These are phyloP conservation scores for Physaria fendleri DNA, from an alignment of 345 rosid genomes.

Conservation along the genomic window DNA sequence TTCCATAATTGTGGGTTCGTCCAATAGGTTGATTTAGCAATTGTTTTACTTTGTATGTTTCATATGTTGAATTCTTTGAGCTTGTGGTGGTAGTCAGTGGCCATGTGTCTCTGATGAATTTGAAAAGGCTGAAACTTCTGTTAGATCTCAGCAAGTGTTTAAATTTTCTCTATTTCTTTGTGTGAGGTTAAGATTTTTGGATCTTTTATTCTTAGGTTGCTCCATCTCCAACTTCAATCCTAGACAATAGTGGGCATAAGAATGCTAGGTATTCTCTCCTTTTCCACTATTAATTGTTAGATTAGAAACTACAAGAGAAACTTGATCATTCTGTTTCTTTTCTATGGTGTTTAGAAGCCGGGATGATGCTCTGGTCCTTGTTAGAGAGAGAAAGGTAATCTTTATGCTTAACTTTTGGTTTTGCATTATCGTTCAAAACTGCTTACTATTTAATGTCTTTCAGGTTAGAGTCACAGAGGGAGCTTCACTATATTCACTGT, in stretches of 20 bases:
- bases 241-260: constrained; percentile 54
- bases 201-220: constrained; percentile 38
- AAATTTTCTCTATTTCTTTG: too few relatives aligned
- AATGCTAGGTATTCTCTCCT: constrained; percentile 40
- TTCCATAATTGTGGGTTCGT: background rate
- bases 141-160: background rate
- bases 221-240: constrained; percentile 41
- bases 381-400: constrained; percentile 66
- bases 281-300: background rate
- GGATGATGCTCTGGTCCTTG: constrained; percentile 40
- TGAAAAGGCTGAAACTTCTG: background rate
- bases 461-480: constrained; percentile 75
- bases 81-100: too few relatives aligned
- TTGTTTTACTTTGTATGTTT: too few relatives aligned
- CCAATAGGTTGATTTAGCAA: too few relatives aligned
- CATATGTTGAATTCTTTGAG: too few relatives aligned
- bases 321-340: constrained; percentile 8
- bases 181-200: background rate
- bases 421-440: background rate
- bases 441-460: constrained; percentile 2
- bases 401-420: background rate
- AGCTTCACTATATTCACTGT: constrained; percentile 73
- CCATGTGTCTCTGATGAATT: background rate
- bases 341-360: constrained; percentile 36
- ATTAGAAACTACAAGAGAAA: background rate